Evolutionary conservation across 202 grass and related monocot species (phyloP), one percentile per base, ranked within the genome.

Genomic region (Zizania palustris): DNA sequence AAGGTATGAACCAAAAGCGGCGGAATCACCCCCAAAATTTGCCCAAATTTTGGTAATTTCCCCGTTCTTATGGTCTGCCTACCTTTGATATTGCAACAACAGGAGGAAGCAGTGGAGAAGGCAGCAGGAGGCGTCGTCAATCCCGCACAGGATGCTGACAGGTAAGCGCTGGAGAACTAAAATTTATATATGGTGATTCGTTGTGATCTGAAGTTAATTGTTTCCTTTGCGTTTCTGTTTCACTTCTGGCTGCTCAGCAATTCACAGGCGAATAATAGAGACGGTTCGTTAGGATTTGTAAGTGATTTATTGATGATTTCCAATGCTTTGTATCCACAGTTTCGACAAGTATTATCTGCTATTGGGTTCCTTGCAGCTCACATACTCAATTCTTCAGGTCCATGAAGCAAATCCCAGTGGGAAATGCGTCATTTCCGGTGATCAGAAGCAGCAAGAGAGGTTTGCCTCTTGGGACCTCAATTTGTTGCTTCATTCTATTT

Each of bases 221-320:
- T 18, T 36, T 50, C 38, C 22, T 13, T 5, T 11, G 16, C 40
- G 5, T 72, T 33, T 4, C n/a, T 28, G 8, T 63, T 20, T 54
- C 53, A 41, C 56, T 11, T 33, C 12, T 66, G 3, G 65, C 13
- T 69, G 16, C 73, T 57, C 75, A 92, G 90, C 63, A 73, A 11
- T 66, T 13, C 22, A 39, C 65, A 81, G 45, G 72, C 50, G 35
- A 65, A 50, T 50, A 57, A 81, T 28, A 28, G 28, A 35, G 66
- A 82, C 5, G 20, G 64, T 40, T 88, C 82, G 1, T 50, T 78
- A 66, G 85, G 56, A 20, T 78, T 57, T 74, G 85, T 93, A 82
- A 50, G 79, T 81, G 44, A 41, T 7, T 66, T 1, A 4, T 74
- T 11, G 35, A 16, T 66, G 48, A 4, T 45, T 21, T 41, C 46